Conservation (phyloP, 1,284 basidiomycete species). For the Stygiomarasmius scandens region DNA sequence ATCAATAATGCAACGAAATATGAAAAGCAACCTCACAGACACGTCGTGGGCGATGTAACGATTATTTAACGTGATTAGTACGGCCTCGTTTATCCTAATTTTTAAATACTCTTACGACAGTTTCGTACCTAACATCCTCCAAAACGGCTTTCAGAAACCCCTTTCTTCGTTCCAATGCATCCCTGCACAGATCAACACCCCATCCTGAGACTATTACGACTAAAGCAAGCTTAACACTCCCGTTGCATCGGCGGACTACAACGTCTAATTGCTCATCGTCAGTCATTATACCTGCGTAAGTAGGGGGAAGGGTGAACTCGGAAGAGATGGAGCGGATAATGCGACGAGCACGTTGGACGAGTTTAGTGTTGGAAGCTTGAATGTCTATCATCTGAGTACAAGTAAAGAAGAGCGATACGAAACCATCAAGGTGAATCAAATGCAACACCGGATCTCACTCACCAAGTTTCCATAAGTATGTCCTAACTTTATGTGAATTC, state of each 20-base stretch:
- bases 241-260: constrained; percentile 28
- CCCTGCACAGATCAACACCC: constrained; percentile 21
- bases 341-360: constrained; percentile 29
- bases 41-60: no score
- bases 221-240: constrained; percentile 32
- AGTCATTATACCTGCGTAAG: constrained; percentile 15
- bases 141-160: constrained; percentile 21
- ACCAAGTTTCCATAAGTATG: constrained; percentile 37
- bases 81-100: no score
- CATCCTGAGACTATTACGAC: constrained; percentile 27
- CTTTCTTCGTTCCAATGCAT: constrained; percentile 19
- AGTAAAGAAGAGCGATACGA: neutral
- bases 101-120: constrained; percentile 22
- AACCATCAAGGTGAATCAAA: neutral
- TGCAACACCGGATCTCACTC: constrained; percentile 2
- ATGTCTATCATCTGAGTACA: constrained; percentile 35
- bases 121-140: constrained; percentile 24
- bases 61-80: no score
- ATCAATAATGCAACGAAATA: no score
- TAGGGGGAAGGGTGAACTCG: constrained; percentile 12
- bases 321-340: constrained; percentile 30
- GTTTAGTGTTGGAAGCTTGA: constrained; percentile 31
- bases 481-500: constrained; percentile 33
- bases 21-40: no score
- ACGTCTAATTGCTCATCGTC: constrained; percentile 29